phyloP scores from a whole-genome alignment of 257 asterid genomes.

The Ajuga chamaepitys region DNA sequence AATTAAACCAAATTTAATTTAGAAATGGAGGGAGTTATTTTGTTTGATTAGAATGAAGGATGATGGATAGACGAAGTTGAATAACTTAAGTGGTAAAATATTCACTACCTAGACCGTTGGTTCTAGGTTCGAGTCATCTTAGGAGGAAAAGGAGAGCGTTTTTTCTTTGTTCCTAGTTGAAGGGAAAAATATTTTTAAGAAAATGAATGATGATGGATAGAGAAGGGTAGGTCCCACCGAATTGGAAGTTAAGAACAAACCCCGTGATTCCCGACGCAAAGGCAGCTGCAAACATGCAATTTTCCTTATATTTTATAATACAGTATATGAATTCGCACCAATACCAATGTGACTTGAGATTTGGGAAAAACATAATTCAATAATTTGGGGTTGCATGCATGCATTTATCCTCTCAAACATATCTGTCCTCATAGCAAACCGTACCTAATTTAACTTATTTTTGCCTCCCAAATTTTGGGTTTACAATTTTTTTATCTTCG shows the following conservation, averaged over 20 bases:
- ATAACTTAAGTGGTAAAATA: no score
- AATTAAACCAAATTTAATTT: no score
- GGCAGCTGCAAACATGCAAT: slow-evolving; percentile 58
- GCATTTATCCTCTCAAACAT: slow-evolving; percentile 20
- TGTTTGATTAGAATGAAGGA: no score
- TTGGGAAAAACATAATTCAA: slow-evolving; percentile 7
- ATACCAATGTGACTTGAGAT: slow-evolving; percentile 21
- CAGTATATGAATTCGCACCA: slow-evolving; percentile 2
- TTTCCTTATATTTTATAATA: slow-evolving; percentile 7
- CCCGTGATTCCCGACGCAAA: slow-evolving; percentile 83
- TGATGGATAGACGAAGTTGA: no score
- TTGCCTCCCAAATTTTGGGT: neutral
- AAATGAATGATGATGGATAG: slow-evolving; percentile 5
- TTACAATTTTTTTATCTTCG: no score
- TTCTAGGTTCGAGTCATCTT: no score
- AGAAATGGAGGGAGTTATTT: no score
- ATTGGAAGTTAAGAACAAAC: slow-evolving; percentile 32
- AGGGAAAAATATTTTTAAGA: neutral
- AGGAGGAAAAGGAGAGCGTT: no score
- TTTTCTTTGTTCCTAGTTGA: no score
- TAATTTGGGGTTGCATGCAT: slow-evolving; percentile 17
- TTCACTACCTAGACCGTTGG: no score
- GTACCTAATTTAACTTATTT: neutral
- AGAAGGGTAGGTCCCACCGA: slow-evolving; percentile 34
- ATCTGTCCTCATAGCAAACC: neutral